Evolutionary conservation across 208 protist species (phyloP), one percentile per base, ranked within the genome.

Genomic region (Crithidia expoeki): DNA sequence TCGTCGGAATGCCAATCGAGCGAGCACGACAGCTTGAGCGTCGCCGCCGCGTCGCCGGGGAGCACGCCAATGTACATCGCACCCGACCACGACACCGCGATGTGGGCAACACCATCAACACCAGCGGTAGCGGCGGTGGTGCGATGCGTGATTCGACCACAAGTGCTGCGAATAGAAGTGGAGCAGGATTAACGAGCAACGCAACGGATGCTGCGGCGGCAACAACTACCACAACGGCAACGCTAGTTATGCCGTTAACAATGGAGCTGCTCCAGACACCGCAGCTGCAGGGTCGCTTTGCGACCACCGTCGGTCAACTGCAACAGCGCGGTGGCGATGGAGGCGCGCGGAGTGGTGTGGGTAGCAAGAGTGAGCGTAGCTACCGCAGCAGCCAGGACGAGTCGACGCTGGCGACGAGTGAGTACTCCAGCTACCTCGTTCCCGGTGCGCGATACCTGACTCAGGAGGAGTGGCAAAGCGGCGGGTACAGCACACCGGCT

Each of bases 1-100:
- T 92, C n/a, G 83, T 92, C 17, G 86, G 80, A n/a, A 80, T 92
- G 73, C 68, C 86, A 16, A 72, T 89, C 2, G 77, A 81, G 53
- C 75, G 66, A 1, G 76, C 74, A 16, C 33, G 56, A 11, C 71
- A 73, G 58, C 47, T 80, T 21, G 56, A 74, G 72, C 55, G 60
- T 34, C 61, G 42, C 6, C 61, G 33, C 4, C 34, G 25, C 25
- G 67, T 38, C 38, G 49, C 17, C 28, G 49, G 32, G 4, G 28
- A 62, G 2, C 4, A 14, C 0, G 46, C 30, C 5, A 46, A 36
- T 14, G 32, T 27, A 16, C 60, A 46, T 19, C 36, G 42, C 23
- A 42, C 46, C 16, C 27, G 61, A 9, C 53, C 25, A 11, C 61
- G 33, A 5, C 36, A n/a, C 19, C 47, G 50, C 14, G 58, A 64